These are phyloP conservation scores for Pichia membranifaciens DNA, from an alignment of 805 yeast species.

Conservation along the genomic window DNA sequence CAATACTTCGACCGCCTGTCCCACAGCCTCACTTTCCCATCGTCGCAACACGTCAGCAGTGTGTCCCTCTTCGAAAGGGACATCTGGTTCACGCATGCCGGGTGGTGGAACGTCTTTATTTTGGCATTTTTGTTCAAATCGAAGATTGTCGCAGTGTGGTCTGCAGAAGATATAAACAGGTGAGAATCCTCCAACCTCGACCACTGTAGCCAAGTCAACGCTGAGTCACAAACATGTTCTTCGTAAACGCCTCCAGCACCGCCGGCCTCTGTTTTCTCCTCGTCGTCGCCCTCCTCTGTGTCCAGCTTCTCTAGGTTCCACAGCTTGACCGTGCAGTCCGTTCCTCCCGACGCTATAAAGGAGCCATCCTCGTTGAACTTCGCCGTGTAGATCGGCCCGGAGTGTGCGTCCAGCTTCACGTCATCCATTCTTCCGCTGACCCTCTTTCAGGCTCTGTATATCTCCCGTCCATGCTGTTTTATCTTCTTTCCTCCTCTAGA, in stretches of 20 bases:
- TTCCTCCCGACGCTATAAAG: conserved; percentile 55
- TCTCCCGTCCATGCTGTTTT: too few relatives aligned
- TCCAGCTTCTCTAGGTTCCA: conserved; percentile 11
- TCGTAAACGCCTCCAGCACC: conserved; percentile 1
- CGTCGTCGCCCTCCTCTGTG: background rate
- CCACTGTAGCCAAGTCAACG: conserved; percentile 60
- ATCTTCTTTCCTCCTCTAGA: too few relatives aligned
- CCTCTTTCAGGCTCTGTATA: too few relatives aligned
- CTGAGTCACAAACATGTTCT: conserved; percentile 33
- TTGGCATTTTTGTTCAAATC: conserved; percentile 54
- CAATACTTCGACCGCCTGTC: conserved; percentile 52
- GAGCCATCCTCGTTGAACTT: conserved; percentile 49
- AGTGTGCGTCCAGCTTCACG: conserved; percentile 35
- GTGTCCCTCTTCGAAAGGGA: conserved; percentile 29
- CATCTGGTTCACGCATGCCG: conserved; percentile 49
- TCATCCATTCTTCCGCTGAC: background rate
- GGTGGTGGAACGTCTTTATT: conserved; percentile 40
- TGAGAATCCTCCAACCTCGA: conserved; percentile 34
- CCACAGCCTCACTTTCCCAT: conserved; percentile 57
- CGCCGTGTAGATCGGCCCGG: conserved; percentile 47
- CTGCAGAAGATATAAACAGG: conserved; percentile 54
- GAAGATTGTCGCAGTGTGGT: conserved; percentile 54
- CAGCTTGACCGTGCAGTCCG: conserved; percentile 34
- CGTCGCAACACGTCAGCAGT: conserved; percentile 57
- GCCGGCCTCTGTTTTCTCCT: background rate